phyloP scores from a whole-genome alignment of 192 early-diverging fungal species.

The Obelidium mucronatum region DNA sequence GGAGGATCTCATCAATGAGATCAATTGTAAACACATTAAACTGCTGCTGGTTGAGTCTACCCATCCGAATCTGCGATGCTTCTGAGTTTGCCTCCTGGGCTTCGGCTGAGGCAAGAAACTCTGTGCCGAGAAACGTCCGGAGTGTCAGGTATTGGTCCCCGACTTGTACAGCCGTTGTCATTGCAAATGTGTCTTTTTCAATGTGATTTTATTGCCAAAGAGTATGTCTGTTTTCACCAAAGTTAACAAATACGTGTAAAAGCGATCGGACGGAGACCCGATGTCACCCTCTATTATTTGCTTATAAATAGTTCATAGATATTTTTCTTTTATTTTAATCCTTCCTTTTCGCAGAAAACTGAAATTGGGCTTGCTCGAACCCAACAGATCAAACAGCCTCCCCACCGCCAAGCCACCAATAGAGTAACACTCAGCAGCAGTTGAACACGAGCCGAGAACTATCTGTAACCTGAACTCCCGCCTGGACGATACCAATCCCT shows the following conservation, averaged over 20 bases:
- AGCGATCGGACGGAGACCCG: slow-evolving; percentile 10
- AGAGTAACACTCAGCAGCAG: too few species aligned
- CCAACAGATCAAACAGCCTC: too few species aligned
- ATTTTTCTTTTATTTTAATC: too few species aligned
- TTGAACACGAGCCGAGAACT: too few species aligned
- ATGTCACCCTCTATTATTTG: slow-evolving; percentile 8
- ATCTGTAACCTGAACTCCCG: too few species aligned
- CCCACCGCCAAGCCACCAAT: too few species aligned
- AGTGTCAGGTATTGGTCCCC: slow-evolving; percentile 35
- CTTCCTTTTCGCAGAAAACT: too few species aligned
- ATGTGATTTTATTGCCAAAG: neutral
- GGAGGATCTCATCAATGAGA: slow-evolving; percentile 34
- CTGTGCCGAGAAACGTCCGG: slow-evolving; percentile 23
- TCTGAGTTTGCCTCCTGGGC: slow-evolving; percentile 22
- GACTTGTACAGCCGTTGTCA: slow-evolving; percentile 17
- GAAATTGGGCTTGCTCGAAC: too few species aligned
- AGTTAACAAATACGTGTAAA: neutral
- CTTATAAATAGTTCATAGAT: neutral
- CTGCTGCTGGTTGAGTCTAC: slow-evolving; percentile 32
- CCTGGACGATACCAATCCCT: too few species aligned
- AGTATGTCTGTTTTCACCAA: slow-evolving; percentile 5
- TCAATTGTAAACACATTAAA: slow-evolving; percentile 34
- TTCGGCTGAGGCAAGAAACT: slow-evolving; percentile 27
- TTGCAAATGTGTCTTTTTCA: too few species aligned
- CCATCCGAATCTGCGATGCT: slow-evolving; percentile 30